These are phyloP conservation scores for Fusarium sp. DNA, from an alignment of 2,329 filamentous ascomycete genomes.

Conservation along the genomic window DNA sequence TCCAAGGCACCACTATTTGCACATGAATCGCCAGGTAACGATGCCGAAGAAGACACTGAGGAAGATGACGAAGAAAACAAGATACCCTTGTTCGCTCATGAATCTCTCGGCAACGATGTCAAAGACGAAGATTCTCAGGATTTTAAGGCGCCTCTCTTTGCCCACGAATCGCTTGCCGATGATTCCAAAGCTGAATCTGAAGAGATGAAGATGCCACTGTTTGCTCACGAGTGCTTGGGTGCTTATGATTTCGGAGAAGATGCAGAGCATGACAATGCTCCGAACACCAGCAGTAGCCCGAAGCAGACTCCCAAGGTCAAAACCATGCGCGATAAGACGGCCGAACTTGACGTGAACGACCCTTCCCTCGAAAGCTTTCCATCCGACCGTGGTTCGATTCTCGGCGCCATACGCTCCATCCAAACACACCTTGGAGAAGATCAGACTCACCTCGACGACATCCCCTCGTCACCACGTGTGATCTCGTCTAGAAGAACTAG, in stretches of 20 bases:
- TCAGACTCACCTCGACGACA: conserved; percentile 52
- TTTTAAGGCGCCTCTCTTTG: conserved; percentile 36
- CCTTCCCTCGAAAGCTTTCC: conserved; percentile 64
- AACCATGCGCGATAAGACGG: conserved; percentile 34
- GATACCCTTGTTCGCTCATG: conserved; percentile 61
- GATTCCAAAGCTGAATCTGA: conserved; percentile 31
- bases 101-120: conserved; percentile 57
- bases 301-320: conserved; percentile 29
- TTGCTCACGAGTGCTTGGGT: conserved; percentile 62
- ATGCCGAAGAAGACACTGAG: conserved; percentile 48
- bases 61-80: conserved; percentile 49
- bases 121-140: conserved; percentile 51
- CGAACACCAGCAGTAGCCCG: conserved; percentile 34
- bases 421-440: conserved; percentile 59
- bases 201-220: conserved; percentile 55
- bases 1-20: conserved; percentile 58
- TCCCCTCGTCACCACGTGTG: conserved; percentile 53
- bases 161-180: conserved; percentile 24
- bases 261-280: conserved; percentile 47
- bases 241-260: conserved; percentile 54
- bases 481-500: conserved; percentile 52
- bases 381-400: conserved; percentile 58
- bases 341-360: conserved; percentile 57
- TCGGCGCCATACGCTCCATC: conserved; percentile 60
- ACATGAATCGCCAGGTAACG: conserved; percentile 59